phyloP scores from a whole-genome alignment of 306 rosid species.

The Lablab purpureus region DNA sequence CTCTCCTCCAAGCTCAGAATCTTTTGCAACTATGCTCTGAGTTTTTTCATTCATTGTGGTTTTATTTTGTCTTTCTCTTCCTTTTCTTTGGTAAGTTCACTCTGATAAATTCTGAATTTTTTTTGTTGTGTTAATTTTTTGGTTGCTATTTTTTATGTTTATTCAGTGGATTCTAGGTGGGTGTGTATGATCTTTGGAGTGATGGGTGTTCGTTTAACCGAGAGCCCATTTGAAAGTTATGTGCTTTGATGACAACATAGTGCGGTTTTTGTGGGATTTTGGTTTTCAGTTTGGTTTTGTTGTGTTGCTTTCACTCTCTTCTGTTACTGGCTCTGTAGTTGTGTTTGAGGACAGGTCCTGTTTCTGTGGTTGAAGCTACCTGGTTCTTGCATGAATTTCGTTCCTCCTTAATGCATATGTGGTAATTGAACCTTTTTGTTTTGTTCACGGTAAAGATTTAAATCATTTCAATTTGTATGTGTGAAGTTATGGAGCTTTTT shows the following conservation, averaged over 20 bases:
- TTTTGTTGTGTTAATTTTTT: background rate
- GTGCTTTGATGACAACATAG: slow-evolving; percentile 16
- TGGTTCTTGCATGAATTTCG: background rate
- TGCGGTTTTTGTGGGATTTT: background rate
- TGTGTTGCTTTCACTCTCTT: slow-evolving; percentile 4
- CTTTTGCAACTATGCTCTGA: slow-evolving; percentile 22
- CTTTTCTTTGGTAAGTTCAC: slow-evolving; percentile 37
- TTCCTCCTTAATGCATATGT: slow-evolving; percentile 12
- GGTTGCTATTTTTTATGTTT: background rate
- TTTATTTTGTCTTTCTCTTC: slow-evolving; percentile 31
- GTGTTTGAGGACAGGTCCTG: background rate
- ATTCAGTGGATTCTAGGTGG: background rate
- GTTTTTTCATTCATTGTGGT: slow-evolving; percentile 23
- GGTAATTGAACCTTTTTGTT: background rate
- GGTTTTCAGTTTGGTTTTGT: slow-evolving; percentile 24
- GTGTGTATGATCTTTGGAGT: slow-evolving; percentile 2
- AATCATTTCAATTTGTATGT: background rate
- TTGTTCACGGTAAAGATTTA: background rate
- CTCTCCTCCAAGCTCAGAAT: slow-evolving; percentile 32
- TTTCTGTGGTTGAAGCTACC: slow-evolving; percentile 7
- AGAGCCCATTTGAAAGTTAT: slow-evolving; percentile 33
- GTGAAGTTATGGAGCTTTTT: background rate
- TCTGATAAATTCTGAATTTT: background rate
- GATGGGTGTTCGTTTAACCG: background rate
- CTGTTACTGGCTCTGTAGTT: background rate